Conservation (phyloP, 352 stramenopile species). For the Phytopythium helicoides region DNA sequence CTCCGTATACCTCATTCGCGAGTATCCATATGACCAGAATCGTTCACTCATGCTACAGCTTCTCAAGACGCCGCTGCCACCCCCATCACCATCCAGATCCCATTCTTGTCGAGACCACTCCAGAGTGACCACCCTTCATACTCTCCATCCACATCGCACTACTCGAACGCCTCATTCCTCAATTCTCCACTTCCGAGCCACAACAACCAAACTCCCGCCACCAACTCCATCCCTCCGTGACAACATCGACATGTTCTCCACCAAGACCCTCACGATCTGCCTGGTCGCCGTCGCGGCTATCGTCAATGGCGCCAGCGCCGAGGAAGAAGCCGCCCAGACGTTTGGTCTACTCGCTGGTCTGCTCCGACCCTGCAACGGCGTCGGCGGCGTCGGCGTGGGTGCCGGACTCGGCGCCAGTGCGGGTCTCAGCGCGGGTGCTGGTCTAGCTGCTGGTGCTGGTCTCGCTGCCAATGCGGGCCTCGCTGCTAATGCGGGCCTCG, state of each 20-base stretch:
- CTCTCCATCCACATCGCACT: too few species aligned
- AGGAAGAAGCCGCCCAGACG: conserved; percentile 7
- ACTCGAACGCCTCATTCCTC: too few species aligned
- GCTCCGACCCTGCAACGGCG: not conserved
- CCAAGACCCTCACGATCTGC: conserved; percentile 3
- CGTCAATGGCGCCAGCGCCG: not conserved
- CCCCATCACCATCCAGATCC: too few species aligned
- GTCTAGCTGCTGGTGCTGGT: not conserved
- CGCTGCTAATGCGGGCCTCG: not conserved
- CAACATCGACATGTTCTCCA: conserved; percentile 6
- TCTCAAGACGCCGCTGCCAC: too few species aligned
- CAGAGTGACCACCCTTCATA: too few species aligned
- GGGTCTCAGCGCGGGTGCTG: not conserved
- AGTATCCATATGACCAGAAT: too few species aligned
- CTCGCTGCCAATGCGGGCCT: not conserved
- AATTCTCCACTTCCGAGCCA: too few species aligned
- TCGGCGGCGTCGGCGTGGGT: not conserved
- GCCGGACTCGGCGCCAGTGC: not conserved
- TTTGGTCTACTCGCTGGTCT: conserved; percentile 2
- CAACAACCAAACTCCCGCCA: too few species aligned
- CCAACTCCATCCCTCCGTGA: too few species aligned
- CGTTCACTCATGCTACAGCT: too few species aligned
- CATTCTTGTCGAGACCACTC: too few species aligned
- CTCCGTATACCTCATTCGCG: too few species aligned
- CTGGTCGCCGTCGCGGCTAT: conserved; percentile 1